Evolutionary conservation across 768 basidiomycete species (phyloP).

Genomic region (Boletus subcaerulescens): DNA sequence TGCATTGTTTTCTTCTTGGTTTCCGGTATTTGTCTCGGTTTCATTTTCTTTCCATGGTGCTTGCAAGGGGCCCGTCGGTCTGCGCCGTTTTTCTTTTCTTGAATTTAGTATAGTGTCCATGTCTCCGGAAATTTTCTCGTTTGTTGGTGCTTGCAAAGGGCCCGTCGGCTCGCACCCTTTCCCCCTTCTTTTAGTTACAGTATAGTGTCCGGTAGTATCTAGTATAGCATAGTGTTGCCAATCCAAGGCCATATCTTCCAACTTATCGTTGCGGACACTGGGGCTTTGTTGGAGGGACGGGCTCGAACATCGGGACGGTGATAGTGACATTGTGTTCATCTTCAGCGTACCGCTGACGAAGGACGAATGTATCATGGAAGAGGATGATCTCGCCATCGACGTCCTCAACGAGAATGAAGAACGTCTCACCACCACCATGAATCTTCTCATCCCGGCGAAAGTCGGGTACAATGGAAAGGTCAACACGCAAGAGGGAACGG

Average conservation of each 20-base stretch:
- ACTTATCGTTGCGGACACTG: too few species aligned
- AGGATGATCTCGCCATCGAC: slow-evolving; percentile 93
- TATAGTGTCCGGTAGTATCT: neutral
- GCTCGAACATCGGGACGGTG: slow-evolving; percentile 95
- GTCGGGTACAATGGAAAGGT: slow-evolving; percentile 93
- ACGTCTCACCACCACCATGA: slow-evolving; percentile 84
- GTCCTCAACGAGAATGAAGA: slow-evolving; percentile 93
- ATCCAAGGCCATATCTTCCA: neutral
- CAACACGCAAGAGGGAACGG: slow-evolving; percentile 85
- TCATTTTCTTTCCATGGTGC: neutral
- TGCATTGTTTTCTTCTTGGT: neutral
- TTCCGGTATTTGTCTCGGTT: too few species aligned
- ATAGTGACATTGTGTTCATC: slow-evolving; percentile 94
- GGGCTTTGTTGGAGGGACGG: slow-evolving; percentile 85
- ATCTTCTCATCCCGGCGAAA: slow-evolving; percentile 98
- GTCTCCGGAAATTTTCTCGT: neutral
- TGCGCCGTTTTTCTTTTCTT: too few species aligned
- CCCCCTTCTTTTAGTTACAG: neutral
- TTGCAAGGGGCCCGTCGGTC: neutral
- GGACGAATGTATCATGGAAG: too few species aligned
- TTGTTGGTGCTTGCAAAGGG: neutral
- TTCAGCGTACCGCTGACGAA: slow-evolving; percentile 79
- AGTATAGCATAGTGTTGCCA: neutral
- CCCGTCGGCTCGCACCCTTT: neutral
- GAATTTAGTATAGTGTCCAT: too few species aligned